phyloP scores from a whole-genome alignment of 164 flowering plant species.

The Piper longum region DNA sequence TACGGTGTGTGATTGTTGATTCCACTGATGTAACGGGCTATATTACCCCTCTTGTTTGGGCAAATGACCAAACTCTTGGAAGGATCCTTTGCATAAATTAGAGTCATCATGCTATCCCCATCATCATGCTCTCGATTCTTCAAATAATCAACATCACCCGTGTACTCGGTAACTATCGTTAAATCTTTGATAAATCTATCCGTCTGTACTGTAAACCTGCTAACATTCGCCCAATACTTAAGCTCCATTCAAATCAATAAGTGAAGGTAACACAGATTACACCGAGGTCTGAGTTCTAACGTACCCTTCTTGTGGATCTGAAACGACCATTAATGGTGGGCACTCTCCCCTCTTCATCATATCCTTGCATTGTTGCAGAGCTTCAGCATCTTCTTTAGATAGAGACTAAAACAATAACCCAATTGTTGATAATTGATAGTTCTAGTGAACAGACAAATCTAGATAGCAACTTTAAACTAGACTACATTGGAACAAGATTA shows the following conservation, averaged over 20 bases:
- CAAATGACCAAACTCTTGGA: slow-evolving; percentile 71
- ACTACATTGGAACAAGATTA: not conserved
- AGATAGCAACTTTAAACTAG: not conserved
- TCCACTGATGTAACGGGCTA: slow-evolving; percentile 93
- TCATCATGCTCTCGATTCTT: slow-evolving; percentile 77
- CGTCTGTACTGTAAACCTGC: slow-evolving; percentile 90
- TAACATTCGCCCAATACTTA: not conserved
- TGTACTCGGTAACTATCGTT: slow-evolving; percentile 80
- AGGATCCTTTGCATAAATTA: slow-evolving; percentile 47
- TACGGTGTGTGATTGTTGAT: slow-evolving; percentile 87
- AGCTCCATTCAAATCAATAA: slow-evolving; percentile 1
- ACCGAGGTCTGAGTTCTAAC: not conserved
- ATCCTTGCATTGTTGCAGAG: slow-evolving; percentile 53
- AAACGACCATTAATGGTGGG: slow-evolving; percentile 81
- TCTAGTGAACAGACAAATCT: not conserved
- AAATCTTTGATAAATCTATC: slow-evolving; percentile 62
- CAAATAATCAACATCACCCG: slow-evolving; percentile 87
- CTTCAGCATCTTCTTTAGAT: slow-evolving; percentile 57
- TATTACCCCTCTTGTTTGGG: slow-evolving; percentile 73
- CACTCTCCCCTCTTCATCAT: slow-evolving; percentile 90
- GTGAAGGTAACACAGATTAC: not conserved
- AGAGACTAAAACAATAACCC: slow-evolving; percentile 30
- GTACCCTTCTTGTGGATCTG: slow-evolving; percentile 83
- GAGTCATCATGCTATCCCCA: slow-evolving; percentile 81
- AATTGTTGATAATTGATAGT: not conserved